Evolutionary conservation across 2,329 filamentous ascomycete genomes (phyloP), one percentile per base, ranked within the genome.

Genomic region (Exophiala sideris): DNA sequence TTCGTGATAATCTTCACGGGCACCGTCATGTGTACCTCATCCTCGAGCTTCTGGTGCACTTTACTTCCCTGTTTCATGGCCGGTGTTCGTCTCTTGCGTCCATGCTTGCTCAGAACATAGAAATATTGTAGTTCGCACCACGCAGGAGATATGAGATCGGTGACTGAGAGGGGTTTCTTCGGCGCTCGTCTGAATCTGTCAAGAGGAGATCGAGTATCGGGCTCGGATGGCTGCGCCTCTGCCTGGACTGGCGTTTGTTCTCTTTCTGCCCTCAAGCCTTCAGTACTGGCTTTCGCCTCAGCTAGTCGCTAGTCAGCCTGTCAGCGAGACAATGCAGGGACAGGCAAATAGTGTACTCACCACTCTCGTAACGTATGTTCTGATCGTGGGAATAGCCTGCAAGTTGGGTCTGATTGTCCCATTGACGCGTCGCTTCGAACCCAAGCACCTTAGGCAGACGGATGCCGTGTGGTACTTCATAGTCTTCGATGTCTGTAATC

Each of bases 81-180:
- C 2, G 81, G 71, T 0, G 91, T 97, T 33, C 78, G 78, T 50
- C 81, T 86, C 67, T 88, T 91, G 53, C 82, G 82, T 1, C 92
- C 94, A 66, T 86, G 83, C 50, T 83, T 85, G 2, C 85, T 88
- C 50, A 99, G 78, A 0, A 84, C 89, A 72, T 95, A 96, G 77
- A 85, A 91, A 65, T 96, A 95, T 69, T 97, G 91, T 55, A 97
- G 71, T 71, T 99, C 92, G 69, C 94, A 99, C 94, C 94, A 99
- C 6, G 91, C 86, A 2, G 91, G 91, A 1, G 89, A 87, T 0
- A 91, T 84, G 20, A 97, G 74, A 69, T 99, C 94, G 2, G 89
- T 91, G 1, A 97, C 94, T 0, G 88, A 90, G 6, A 97, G 79
- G 0, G 88, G 84, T 67, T 89, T 92, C 65, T 80, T 86, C 0